Conservation (phyloP, 345 rosid genomes). For the Aurinia saxatilis region DNA sequence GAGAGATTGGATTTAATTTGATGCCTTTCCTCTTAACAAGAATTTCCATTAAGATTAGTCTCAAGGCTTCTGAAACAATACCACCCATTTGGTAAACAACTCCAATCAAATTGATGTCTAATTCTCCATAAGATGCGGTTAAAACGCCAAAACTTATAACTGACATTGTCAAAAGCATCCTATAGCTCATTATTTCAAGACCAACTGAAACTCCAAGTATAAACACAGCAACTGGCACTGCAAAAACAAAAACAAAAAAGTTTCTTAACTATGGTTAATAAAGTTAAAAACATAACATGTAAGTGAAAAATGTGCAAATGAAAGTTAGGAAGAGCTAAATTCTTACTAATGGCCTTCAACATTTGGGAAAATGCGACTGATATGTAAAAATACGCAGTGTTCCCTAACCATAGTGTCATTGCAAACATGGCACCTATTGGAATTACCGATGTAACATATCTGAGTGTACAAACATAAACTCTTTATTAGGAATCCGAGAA, state of each 20-base stretch:
- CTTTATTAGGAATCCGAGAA: no score
- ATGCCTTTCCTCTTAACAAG: conserved; percentile 92
- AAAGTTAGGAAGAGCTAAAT: not conserved
- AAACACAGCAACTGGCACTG: conserved; percentile 99
- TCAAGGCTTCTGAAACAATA: conserved; percentile 70
- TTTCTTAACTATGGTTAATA: conserved; percentile 4
- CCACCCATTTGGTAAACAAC: conserved; percentile 97
- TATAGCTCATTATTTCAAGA: conserved; percentile 76
- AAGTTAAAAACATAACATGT: not conserved
- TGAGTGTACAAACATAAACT: conserved; percentile 13
- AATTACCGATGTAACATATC: conserved; percentile 73
- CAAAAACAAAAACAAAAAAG: conserved; percentile 22
- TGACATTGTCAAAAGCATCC: conserved; percentile 79
- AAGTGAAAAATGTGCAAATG: not conserved
- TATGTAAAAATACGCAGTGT: conserved; percentile 92
- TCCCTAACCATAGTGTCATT: conserved; percentile 98
- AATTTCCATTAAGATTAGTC: conserved; percentile 89
- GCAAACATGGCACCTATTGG: conserved; percentile 98
- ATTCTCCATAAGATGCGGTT: conserved; percentile 80
- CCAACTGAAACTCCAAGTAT: conserved; percentile 81
- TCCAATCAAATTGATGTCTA: conserved; percentile 73
- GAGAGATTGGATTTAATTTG: conserved; percentile 79
- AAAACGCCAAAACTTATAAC: conserved; percentile 80
- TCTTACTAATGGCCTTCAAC: conserved; percentile 95
- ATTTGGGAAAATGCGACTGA: conserved; percentile 95